Base-by-base conservation (phyloP, 2,329 filamentous ascomycete genomes). In the Fusarium sp. region DNA sequence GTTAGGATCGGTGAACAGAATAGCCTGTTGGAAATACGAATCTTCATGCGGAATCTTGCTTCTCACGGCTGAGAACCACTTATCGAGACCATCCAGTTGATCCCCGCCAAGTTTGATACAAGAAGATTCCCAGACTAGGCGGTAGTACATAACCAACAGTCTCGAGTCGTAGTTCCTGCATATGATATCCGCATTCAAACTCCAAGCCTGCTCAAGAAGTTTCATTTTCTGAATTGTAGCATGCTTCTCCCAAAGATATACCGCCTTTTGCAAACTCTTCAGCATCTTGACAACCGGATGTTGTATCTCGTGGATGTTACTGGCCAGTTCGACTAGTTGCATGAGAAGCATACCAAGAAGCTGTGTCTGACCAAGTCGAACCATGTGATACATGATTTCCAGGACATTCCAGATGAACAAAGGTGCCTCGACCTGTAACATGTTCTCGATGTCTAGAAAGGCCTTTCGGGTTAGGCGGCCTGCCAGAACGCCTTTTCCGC, bases 331-430 rank as follows among this genome's bases (percentile, higher is more conserved):
- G 0, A 39, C 35, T 2, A 71, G 11, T 3, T 71, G 68, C 7
- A 38, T 16, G 4, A 71, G 20, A 8, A 71, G 51, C 36, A 71
- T 70, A 4, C 26, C 26, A 7, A 71, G 53, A 11, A 71, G 44
- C 28, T 61, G 60, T 1, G 55, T 44, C 7, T 70, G 66, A 7
- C 50, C 50, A 13, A 53, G 47, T 3, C 38, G 55, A 6, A 57
- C 68, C 44, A 71, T 61, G 26, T 44, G 47, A 38, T 66, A 45
- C 31, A 70, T 48, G 10, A 71, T 65, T 48, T 71, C 68, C 16
- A 71, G 7, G 5, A 70, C 36, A 18, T 71, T 71, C 68, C 68
- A 71, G 4, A 71, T 70, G 22, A 71, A 71, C 12, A 71, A 20
- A 15, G 68, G 68, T 10, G 55, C 66, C 8, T 71, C 68, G 9